phyloP scores from a whole-genome alignment of 495 filamentous ascomycete genomes.

The Bombardia bombarda region DNA sequence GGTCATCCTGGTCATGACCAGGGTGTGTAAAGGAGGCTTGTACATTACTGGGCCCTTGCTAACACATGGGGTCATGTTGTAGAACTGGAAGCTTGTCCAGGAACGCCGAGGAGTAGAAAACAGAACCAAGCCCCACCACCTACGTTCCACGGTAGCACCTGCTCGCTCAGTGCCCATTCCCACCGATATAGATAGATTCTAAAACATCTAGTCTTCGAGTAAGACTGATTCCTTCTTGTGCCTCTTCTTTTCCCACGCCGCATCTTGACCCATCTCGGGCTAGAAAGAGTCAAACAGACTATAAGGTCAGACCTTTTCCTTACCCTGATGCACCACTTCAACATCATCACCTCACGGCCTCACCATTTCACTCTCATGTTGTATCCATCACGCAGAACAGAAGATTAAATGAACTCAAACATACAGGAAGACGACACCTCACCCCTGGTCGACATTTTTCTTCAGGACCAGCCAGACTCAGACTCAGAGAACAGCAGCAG shows the following conservation, averaged over 20 bases:
- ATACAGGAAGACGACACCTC: slow-evolving; percentile 9
- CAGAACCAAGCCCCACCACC: slow-evolving; percentile 5
- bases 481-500: slow-evolving; percentile 15
- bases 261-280: background rate
- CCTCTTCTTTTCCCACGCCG: slow-evolving; percentile 12
- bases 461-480: slow-evolving; percentile 9
- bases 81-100: background rate
- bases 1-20: background rate
- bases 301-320: slow-evolving; percentile 6
- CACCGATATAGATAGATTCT: slow-evolving; percentile 15
- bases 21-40: slow-evolving; percentile 7
- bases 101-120: slow-evolving; percentile 3
- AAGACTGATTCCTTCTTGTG: slow-evolving; percentile 13
- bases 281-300: background rate
- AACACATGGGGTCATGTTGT: background rate
- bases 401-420: slow-evolving; percentile 19
- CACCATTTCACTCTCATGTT: background rate
- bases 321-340: background rate
- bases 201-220: slow-evolving; percentile 4
- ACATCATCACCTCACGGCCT: background rate
- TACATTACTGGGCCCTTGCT: background rate
- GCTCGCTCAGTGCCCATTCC: slow-evolving; percentile 2
- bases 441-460: slow-evolving; percentile 5
- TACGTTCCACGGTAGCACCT: background rate
- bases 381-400: background rate